Evolutionary conservation across 306 rosid genomes (phyloP).

Genomic region (Inga leiocalycina): DNA sequence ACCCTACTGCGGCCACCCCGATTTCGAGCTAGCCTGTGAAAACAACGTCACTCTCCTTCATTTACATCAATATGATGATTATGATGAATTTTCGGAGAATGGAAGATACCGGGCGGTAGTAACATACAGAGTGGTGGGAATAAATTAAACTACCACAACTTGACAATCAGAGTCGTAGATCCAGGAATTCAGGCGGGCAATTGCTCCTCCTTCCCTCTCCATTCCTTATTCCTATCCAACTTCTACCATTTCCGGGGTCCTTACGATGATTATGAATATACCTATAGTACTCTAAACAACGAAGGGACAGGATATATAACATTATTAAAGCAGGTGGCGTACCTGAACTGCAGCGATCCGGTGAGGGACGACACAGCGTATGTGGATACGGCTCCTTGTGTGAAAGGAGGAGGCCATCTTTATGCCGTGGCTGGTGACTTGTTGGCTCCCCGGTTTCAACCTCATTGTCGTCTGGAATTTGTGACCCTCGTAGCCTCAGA

Average conservation of each 20-base stretch:
- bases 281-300: too few relatives aligned
- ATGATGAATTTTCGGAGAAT: background rate
- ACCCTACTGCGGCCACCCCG: background rate
- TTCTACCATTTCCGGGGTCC: background rate
- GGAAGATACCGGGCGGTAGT: background rate
- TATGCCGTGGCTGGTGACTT: background rate
- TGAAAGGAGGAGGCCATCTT: background rate
- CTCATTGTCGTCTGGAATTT: background rate
- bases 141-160: slow-evolving; percentile 41
- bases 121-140: slow-evolving; percentile 33
- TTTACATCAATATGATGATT: background rate
- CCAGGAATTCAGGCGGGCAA: background rate
- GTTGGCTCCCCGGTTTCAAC: background rate
- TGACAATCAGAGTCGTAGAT: slow-evolving; percentile 31
- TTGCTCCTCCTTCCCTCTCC: slow-evolving; percentile 28
- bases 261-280: too few relatives aligned
- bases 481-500: background rate
- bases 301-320: background rate
- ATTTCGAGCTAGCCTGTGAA: slow-evolving; percentile 24
- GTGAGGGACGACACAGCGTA: background rate
- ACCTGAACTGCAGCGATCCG: slow-evolving; percentile 1
- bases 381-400: background rate
- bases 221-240: background rate
- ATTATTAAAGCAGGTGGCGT: background rate
- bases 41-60: slow-evolving; percentile 1